phyloP scores from a whole-genome alignment of 768 basidiomycete genomes.

The Tubosaeta sp. region DNA sequence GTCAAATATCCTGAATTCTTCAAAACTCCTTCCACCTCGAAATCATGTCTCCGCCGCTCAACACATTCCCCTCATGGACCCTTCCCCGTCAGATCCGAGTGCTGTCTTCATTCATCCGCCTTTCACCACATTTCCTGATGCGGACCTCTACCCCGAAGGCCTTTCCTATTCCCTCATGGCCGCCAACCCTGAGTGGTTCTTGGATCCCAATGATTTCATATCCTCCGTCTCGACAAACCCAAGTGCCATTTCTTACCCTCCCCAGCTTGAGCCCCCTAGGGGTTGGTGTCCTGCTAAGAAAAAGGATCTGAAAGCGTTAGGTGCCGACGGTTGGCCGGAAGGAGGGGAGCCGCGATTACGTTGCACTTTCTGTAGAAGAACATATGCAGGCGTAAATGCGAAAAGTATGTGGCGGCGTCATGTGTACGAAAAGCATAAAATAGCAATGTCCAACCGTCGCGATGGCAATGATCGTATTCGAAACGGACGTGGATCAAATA shows the following conservation, averaged over 20 bases:
- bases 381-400: slow-evolving; percentile 82
- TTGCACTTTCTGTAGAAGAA: slow-evolving; percentile 81
- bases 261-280: slow-evolving; percentile 74
- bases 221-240: slow-evolving; percentile 43
- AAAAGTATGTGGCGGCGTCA: slow-evolving; percentile 91
- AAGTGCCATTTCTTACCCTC: slow-evolving; percentile 64
- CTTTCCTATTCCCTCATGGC: slow-evolving; percentile 69
- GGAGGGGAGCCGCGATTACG: slow-evolving; percentile 76
- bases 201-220: slow-evolving; percentile 62
- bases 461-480: slow-evolving; percentile 64
- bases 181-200: slow-evolving; percentile 77
- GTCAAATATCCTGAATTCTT: slow-evolving; percentile 14
- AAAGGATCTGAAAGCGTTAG: slow-evolving; percentile 68
- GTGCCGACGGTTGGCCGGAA: slow-evolving; percentile 70
- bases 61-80: slow-evolving; percentile 60
- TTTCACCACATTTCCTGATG: slow-evolving; percentile 61
- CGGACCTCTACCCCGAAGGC: slow-evolving; percentile 58
- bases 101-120: slow-evolving; percentile 73
- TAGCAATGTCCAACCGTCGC: slow-evolving; percentile 83
- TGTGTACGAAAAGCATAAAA: slow-evolving; percentile 87
- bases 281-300: slow-evolving; percentile 88
- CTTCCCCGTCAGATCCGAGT: slow-evolving; percentile 58
- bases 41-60: slow-evolving; percentile 34
- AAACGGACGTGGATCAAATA: slow-evolving; percentile 54
- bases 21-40: slow-evolving; percentile 29